A percentile compares a stretch with the other conserved stretches of the same genome.
phyloP scores from a whole-genome alignment of 139 green algal species.

The Picochlorum sp. region DNA sequence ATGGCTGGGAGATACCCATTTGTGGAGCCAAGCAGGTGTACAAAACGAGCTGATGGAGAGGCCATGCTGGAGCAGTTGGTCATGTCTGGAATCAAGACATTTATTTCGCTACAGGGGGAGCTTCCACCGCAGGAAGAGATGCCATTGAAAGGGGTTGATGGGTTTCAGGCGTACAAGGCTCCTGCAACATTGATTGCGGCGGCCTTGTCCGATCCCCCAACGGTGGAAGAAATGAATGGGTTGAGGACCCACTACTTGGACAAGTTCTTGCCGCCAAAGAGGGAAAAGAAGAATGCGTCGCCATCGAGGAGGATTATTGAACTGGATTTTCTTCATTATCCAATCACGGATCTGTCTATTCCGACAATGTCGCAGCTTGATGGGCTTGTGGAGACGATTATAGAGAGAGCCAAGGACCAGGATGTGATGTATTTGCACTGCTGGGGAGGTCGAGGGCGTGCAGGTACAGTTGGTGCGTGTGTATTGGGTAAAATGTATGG shows the following conservation, averaged over 20 bases:
- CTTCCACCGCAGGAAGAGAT: constrained; percentile 63
- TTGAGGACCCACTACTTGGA: constrained; percentile 60
- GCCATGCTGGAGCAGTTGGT: constrained; percentile 59
- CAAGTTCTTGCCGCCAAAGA: constrained; percentile 40
- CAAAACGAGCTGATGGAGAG: constrained; percentile 38
- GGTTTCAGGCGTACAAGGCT: constrained; percentile 76
- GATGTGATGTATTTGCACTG: constrained; percentile 77
- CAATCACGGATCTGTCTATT: constrained; percentile 52
- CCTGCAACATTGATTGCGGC: constrained; percentile 38
- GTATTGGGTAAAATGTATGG: constrained; percentile 54
- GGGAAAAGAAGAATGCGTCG: constrained; percentile 7
- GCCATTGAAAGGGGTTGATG: constrained; percentile 54
- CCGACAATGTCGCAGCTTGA: neutral
- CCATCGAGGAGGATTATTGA: constrained; percentile 10
- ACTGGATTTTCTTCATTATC: constrained; percentile 53
- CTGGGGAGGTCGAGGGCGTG: constrained; percentile 75
- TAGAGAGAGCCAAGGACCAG: constrained; percentile 29
- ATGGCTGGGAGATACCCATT: constrained; percentile 79
- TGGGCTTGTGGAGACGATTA: constrained; percentile 12
- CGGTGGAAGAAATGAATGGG: constrained; percentile 48
- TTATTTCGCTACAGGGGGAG: constrained; percentile 75
- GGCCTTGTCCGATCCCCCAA: constrained; percentile 26
- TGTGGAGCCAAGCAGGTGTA: constrained; percentile 64
- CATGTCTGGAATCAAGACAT: constrained; percentile 55
- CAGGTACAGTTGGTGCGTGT: constrained; percentile 63